phyloP scores from a whole-genome alignment of 495 filamentous ascomycete genomes.

The Hypoxylon crocopeplum region DNA sequence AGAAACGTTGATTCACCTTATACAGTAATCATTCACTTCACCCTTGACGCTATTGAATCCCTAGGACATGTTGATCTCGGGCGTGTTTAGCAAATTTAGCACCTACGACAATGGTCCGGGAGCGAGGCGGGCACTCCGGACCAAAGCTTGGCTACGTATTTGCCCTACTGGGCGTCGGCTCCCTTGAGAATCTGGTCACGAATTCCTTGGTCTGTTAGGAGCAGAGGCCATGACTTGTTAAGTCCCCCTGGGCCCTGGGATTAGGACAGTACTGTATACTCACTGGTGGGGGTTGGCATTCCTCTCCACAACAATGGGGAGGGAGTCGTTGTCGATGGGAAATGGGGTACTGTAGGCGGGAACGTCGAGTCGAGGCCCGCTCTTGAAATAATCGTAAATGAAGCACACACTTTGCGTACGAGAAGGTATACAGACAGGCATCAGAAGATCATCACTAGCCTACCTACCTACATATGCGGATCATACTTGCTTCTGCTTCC shows the following conservation, averaged over 20 bases:
- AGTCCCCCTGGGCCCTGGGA: background rate
- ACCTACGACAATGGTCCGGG: slow-evolving; percentile 6
- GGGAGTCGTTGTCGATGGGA: slow-evolving; percentile 14
- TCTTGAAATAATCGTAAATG: slow-evolving; percentile 28
- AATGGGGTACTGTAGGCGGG: slow-evolving; percentile 28
- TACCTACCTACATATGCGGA: slow-evolving; percentile 47
- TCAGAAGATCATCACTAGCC: slow-evolving; percentile 32
- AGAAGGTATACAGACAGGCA: slow-evolving; percentile 12
- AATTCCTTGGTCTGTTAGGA: slow-evolving; percentile 20
- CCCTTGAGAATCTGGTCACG: slow-evolving; percentile 15
- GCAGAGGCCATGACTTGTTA: background rate
- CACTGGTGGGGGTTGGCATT: background rate
- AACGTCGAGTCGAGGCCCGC: slow-evolving; percentile 36
- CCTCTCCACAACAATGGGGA: no score
- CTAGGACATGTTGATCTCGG: slow-evolving; percentile 13
- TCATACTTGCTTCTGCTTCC: slow-evolving; percentile 48
- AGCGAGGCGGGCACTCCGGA: slow-evolving; percentile 2
- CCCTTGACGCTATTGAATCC: slow-evolving; percentile 10
- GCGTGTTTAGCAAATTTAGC: slow-evolving; percentile 17
- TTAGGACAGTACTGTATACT: background rate
- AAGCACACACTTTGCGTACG: slow-evolving; percentile 12
- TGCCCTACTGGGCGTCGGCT: background rate
- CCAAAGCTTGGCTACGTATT: background rate
- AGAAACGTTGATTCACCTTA: slow-evolving; percentile 20
- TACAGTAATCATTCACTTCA: slow-evolving; percentile 32